Base-by-base conservation (phyloP, 208 protist genomes). In the Borovskyia barvae region DNA sequence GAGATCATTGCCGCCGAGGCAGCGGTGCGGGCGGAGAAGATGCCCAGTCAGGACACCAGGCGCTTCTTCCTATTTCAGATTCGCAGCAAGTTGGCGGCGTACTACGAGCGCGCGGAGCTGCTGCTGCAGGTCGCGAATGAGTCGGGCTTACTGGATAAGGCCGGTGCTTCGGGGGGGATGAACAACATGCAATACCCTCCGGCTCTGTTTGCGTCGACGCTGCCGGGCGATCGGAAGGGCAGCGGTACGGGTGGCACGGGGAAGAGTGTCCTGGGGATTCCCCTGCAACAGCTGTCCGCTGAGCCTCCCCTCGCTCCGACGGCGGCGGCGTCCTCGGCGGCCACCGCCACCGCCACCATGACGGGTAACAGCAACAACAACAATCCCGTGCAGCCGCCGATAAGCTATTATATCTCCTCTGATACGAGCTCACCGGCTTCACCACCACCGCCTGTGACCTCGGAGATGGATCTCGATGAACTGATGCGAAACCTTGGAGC, bases 11-110 rank as follows among this genome's bases (percentile, higher is more conserved):
- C 58, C 4, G 55, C 67, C 3, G 64, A 75, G 43, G 81, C 63
- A 29, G 64, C 61, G 24, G 53, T 69, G 48, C 46, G 68, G 15
- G 76, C 80, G 19, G 45, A 42, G 0, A 14, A 26, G 9, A 77
- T 86, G 5, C 1, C 49, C 14, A 67, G 76, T 64, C 41, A 48
- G 12, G 58, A 79, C 0, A 50, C 62, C n/a, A 71, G 75, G 8
- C 66, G 66, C 46, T 85, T 85, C 68, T 90, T 93, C 45, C 59
- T 91, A 15, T 84, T 80, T 52, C 87, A 93, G 55, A 33, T 91
- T 4, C 66, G 76, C 15, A 61, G 61, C 12, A 66, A 71, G 52
- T 56, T 90, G 71, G 78, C 81, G 52, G 58, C 84, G 51, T 93
- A 93, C 70, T 73, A 87, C 49, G 71, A 91, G 41, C 77, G 87